Base-by-base conservation (phyloP, 1,284 basidiomycete species). In the Cutaneotrichosporon sp. region DNA sequence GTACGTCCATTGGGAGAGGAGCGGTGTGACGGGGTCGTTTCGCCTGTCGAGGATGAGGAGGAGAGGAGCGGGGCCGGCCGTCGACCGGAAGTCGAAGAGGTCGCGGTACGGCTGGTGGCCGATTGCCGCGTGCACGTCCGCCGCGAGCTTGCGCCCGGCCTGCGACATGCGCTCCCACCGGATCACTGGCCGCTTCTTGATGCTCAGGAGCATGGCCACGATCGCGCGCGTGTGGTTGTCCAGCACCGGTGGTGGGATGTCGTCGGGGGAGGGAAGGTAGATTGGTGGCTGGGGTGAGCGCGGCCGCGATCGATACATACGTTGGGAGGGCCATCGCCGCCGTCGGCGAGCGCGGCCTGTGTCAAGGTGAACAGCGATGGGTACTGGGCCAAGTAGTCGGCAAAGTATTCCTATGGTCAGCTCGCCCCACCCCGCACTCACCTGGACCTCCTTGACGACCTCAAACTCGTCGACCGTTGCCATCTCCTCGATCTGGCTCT, bases 1-100 rank as follows among this genome's bases (percentile, higher is more conserved):
- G 80, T 99, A 99, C 14, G 97, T 99, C 97, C 97, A 99, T 78
- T 97, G 97, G 1, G 92, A 91, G 29, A 99, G 83, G n/a, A 99
- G 81, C 4, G 97, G 97, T 0, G 97, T 99, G 16, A 99, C 93
- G 2, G 97, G 97, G 75, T 99, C 97, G 79, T 97, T 97, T 65
- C 95, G 83, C 59, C 97, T 86, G 81, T 99, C 97, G 14, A 85
- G 72, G 7, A 86, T 81, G 20, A 86, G 71, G 8, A 86, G 72
- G n/a, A 85, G 68, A 4, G 84, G 84, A 10, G 80, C 71, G 1
- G 82, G 80, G 18, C 83, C 82, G 3, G 78, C 74, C 2, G 82
- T 82, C 14, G 81, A 50, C 25, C 84, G 71, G 63, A 85, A 84
- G 56, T 83, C 83, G 69, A 84, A 85, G 56, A 83, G 64, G 25